Evolutionary conservation across 306 rosid species (phyloP).

Genomic region (Prosopis cineraria): DNA sequence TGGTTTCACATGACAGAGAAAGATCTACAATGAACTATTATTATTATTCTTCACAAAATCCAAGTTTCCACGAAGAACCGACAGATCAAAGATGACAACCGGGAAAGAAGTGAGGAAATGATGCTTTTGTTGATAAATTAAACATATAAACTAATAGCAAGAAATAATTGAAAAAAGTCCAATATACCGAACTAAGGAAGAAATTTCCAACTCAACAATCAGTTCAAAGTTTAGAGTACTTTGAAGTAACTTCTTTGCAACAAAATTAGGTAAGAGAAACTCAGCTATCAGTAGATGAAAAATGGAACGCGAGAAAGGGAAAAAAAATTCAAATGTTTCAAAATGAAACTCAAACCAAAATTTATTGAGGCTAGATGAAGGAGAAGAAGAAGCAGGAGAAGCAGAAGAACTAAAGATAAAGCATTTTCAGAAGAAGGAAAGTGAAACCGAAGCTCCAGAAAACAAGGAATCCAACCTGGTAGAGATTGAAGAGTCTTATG

Average conservation of each 20-base stretch:
- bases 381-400: neutral
- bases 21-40: neutral
- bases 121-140: neutral
- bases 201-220: neutral
- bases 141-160: neutral
- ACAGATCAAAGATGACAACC: neutral
- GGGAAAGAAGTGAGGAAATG: neutral
- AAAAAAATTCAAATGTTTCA: neutral
- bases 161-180: neutral
- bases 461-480: neutral
- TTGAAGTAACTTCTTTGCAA: too few species aligned
- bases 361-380: neutral
- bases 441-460: neutral
- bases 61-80: neutral
- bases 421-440: neutral
- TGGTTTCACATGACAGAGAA: constrained; percentile 2
- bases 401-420: neutral
- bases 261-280: neutral
- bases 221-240: neutral
- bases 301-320: neutral
- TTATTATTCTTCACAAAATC: neutral
- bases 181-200: neutral
- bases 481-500: neutral
- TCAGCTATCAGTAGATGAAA: neutral
- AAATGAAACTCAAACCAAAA: neutral